Base-by-base conservation (phyloP, 805 yeast genomes). In the Cyberlindnera xylosilytica region DNA sequence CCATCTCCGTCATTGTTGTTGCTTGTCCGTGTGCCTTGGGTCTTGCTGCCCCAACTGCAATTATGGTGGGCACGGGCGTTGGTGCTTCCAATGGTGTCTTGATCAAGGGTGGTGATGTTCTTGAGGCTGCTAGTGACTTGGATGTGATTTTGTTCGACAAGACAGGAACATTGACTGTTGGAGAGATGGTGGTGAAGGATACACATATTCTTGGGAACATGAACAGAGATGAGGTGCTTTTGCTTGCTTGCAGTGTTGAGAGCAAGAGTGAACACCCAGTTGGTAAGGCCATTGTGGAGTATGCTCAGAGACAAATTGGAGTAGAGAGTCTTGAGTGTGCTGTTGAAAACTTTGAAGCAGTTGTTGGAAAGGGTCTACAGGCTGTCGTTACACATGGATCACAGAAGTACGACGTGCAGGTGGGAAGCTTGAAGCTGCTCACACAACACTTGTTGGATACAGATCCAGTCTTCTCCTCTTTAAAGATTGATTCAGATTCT, bases 21-120 rank as follows among this genome's bases (percentile, higher is more conserved):
- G 99, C 99, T 2, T 93, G 99, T 64, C 99, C 99, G 0, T 93
- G 99, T 73, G 98, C 99, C 0, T 66, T 93, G 19, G 99, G 99
- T 3, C 71, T 93, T 38, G 97, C 97, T 4, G 96, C 98, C 0
- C 99, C 99, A 1, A 95, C 99, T 2, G 98, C 98, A 0, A 87
- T 93, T 10, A 93, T 95, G 97, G 99, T 93, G 2, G 99, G 97
- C 8, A 91, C 98, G 2, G 99, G 99, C 31, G 83, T 88, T 18
- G 98, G 96, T 31, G 98, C 99, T 0, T 63, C 76, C 12, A 72
- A 87, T 61, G 98, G 99, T 16, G 84, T 93, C 5, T 69, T 93
- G 41, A 85, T 93, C 55, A 93, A 91, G 63, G 96, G 97, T 36
- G 99, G 97, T 18, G 95, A 84, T 39, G 78, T 86, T 13, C 72